Evolutionary conservation across 2,329 filamentous ascomycete species (phyloP), one percentile per base, ranked within the genome.

Genomic region (Epichloe hybrida): DNA sequence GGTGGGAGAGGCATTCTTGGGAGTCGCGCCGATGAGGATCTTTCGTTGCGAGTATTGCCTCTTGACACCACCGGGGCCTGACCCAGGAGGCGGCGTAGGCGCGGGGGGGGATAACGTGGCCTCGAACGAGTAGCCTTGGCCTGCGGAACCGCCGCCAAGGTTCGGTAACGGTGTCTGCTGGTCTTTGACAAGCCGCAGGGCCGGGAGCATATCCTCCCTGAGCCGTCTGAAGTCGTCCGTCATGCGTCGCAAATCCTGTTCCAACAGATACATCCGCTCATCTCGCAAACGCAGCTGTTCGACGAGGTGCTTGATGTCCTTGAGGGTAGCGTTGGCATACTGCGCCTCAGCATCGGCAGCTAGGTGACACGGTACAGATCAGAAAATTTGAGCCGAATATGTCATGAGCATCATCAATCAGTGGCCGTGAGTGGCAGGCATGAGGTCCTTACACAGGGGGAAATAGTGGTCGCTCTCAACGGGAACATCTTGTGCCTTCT

Each of bases 391-490:
- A 13, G 23, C 5, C 17, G 27, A 31, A 3, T 4, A 3, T 4
- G 9, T 9, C 27, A 9, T 31, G 17, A 17, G 17, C 17, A 17
- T 17, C 17, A 17, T 17, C 27, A 31, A 31, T 31, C 8, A 31
- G 27, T 31, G 27, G 27, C 27, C 27, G 36, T n/a, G 43, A 34
- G 47, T 48, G 17, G 9, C 13, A 23, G 17, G 9, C 13, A n/a
- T 17, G n/a, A 17, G 17, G 39, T 15, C 23, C 58, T 53, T 83
- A 95, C 90, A 93, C 48, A 93, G 74, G 38, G 93, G 93, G 48
- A 96, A 79, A 65, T 96, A 98, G 66, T 97, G 88, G 61, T 96
- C 91, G 54, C 84, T 83, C 63, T 97, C 91, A 59, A 96, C 79
- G 15, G 88, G 85, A 53, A 97, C 80, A 60, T 95, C 89, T 63